Percentiles rank a stretch among this genome's conserved stretches.
Conservation (phyloP, 106 monocot genomes). For the Dendrobium nobile region DNA sequence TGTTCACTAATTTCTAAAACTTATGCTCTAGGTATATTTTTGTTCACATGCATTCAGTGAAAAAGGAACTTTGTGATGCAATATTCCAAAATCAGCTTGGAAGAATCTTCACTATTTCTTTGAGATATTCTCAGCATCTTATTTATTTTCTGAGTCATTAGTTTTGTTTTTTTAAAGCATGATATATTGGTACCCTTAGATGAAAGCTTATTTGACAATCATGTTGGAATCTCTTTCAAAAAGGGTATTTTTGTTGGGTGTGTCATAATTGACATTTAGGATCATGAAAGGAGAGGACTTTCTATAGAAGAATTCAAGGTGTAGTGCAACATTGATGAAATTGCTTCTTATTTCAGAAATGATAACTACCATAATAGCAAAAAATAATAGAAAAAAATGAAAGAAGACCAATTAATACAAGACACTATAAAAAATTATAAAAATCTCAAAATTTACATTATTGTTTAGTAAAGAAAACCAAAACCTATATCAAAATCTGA, state of each 20-base stretch:
- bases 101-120: conserved; percentile 16
- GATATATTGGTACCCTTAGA: conserved; percentile 29
- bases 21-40: background rate
- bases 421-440: no score
- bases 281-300: conserved; percentile 62
- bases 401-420: no score
- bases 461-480: no score
- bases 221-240: conserved; percentile 87
- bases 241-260: conserved; percentile 90
- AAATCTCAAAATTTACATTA: no score
- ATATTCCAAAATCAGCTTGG: background rate
- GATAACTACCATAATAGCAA: no score
- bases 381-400: no score
- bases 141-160: conserved; percentile 7
- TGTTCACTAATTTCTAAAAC: background rate
- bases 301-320: conserved; percentile 54
- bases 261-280: conserved; percentile 84
- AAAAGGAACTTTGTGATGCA: background rate
- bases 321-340: conserved; percentile 56
- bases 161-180: conserved; percentile 30
- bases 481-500: no score
- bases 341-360: conserved; percentile 47
- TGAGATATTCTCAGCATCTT: conserved; percentile 10
- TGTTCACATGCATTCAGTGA: background rate
- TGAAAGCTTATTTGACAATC: conserved; percentile 53